These are phyloP conservation scores for Logfia minima DNA, from an alignment of 129 eudicot species.

Conservation along the genomic window DNA sequence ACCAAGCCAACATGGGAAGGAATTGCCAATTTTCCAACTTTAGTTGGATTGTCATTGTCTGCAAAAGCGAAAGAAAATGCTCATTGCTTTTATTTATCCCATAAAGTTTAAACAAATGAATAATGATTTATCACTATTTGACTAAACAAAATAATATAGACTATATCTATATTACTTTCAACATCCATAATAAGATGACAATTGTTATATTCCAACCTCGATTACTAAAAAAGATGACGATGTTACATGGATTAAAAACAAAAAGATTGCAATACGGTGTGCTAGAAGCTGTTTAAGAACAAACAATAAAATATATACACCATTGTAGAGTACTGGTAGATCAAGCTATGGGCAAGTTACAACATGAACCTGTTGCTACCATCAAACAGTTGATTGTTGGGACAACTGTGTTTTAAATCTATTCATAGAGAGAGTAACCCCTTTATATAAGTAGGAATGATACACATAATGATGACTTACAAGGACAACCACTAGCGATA, in stretches of 20 bases:
- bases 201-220: not conserved
- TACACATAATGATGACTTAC: not conserved
- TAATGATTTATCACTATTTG: constrained; percentile 1
- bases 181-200: not conserved
- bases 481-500: not conserved
- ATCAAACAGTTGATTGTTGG: not conserved
- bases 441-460: not conserved
- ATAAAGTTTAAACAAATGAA: not conserved
- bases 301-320: not conserved
- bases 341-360: not conserved
- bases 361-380: not conserved
- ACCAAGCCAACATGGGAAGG: constrained; percentile 59
- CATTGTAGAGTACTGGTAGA: not conserved
- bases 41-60: constrained; percentile 76
- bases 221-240: not conserved
- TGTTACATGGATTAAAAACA: not conserved
- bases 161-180: not conserved
- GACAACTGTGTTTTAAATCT: not conserved
- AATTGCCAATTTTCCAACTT: constrained; percentile 66
- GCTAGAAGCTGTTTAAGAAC: not conserved
- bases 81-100: not conserved
- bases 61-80: constrained; percentile 29
- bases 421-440: not conserved
- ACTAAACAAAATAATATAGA: constrained; percentile 7
- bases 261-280: not conserved